Base-by-base conservation (phyloP, 148 eudicot genomes). In the Amaranthus hypochondriacus region DNA sequence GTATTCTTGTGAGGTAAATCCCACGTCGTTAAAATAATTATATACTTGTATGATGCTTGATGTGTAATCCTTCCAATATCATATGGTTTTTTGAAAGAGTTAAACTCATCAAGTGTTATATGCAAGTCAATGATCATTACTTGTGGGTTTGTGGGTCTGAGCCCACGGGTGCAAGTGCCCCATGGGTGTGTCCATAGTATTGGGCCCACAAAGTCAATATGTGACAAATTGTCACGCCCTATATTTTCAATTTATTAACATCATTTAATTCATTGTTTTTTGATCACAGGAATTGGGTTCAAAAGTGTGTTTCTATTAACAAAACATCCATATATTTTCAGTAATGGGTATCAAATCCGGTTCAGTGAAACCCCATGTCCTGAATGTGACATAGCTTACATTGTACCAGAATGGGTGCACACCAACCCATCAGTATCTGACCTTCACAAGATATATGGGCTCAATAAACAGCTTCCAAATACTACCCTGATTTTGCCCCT, bases 321-420 rank as follows among this genome's bases (percentile, higher is more conserved):
- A 12, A 62, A 89, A 43, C 84, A 76, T 56, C 92, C 96, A 0
- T 89, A 86, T 56, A 80, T 89, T 68, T 89, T 86, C 71, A 86
- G 92, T 51, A 86, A 86, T 54, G 92, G 90, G 79, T 90, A 90
- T 58, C 89, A 85, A 67, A 87, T 90, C 56, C 74, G 82, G 5
- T 90, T 90, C 53, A 84, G 48, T 61, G 92, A 90, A 77, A 78
- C 82, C 9, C 96, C 96, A 44, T 84, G 90, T 73, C 69, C 81
- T 9, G 63, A 84, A 0, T 90, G 92, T 68, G 82, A 84, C 58
- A 69, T 90, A 65, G 90, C 90, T 14, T 90, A 85, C 81, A 81
- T 88, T 42, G 92, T 90, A 42, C 96, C 96, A 21, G 90, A 87
- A 72, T 90, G 96, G 96, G 92, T 90, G 52, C 87, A 85, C 18